Evolutionary conservation across 345 rosid species (phyloP).

Genomic region (Corchorus capsularis): DNA sequence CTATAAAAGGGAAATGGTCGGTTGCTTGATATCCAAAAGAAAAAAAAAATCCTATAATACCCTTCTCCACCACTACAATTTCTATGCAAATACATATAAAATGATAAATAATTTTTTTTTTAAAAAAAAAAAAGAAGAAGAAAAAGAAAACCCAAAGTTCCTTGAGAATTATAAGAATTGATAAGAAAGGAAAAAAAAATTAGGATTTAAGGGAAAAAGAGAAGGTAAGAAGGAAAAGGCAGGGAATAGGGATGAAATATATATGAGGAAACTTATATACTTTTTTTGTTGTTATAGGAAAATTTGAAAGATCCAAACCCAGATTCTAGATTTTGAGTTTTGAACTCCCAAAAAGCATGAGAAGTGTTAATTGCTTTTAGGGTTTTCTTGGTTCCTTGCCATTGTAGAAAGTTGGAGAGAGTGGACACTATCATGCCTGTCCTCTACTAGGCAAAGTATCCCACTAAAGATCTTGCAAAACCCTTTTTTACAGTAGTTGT

Average conservation of each 20-base stretch:
- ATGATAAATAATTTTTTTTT: background rate
- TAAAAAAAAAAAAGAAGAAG: background rate
- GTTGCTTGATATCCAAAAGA: background rate
- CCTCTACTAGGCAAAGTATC: conserved; percentile 64
- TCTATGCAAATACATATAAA: background rate
- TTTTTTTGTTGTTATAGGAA: conserved; percentile 7
- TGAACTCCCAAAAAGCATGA: conserved; percentile 36
- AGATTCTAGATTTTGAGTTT: conserved; percentile 43
- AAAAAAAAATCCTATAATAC: conserved; percentile 10
- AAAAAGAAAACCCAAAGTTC: conserved; percentile 6
- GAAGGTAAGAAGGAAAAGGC: conserved; percentile 10
- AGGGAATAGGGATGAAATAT: background rate
- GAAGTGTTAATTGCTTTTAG: conserved; percentile 5
- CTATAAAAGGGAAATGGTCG: conserved; percentile 15
- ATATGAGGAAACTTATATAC: conserved; percentile 17
- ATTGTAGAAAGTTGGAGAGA: conserved; percentile 41
- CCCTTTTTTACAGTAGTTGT: conserved; percentile 31
- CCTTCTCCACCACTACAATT: conserved; percentile 13
- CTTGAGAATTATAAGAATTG: background rate
- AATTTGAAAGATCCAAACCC: conserved; percentile 35
- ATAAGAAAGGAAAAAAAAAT: background rate
- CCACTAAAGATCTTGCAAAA: conserved; percentile 48
- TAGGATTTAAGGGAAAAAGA: background rate
- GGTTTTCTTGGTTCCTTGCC: conserved; percentile 30
- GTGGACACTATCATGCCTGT: conserved; percentile 56